Evolutionary conservation across 345 rosid species (phyloP).

Genomic region (Aegle marmelos): DNA sequence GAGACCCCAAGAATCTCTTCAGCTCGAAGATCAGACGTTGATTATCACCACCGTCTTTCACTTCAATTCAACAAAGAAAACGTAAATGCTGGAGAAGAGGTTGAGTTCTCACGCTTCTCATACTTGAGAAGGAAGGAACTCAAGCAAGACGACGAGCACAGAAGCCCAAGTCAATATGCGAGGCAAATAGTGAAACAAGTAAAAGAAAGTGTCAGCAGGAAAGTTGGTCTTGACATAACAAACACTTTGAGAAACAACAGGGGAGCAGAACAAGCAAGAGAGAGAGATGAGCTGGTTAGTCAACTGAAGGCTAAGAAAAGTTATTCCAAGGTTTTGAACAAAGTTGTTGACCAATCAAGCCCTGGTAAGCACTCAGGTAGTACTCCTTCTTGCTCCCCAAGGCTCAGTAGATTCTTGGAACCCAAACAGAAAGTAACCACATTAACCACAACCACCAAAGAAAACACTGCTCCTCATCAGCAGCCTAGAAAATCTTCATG

Average conservation of each 20-base stretch:
- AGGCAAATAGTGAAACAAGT: slow-evolving; percentile 79
- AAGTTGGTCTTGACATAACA: slow-evolving; percentile 76
- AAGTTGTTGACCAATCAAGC: slow-evolving; percentile 25
- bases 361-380: slow-evolving; percentile 24
- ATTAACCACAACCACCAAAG: slow-evolving; percentile 9
- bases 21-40: slow-evolving; percentile 72
- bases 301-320: slow-evolving; percentile 45
- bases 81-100: slow-evolving; percentile 25
- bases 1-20: slow-evolving; percentile 83
- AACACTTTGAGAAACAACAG: slow-evolving; percentile 53
- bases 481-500: slow-evolving; percentile 24
- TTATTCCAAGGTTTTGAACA: slow-evolving; percentile 27
- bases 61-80: slow-evolving; percentile 78
- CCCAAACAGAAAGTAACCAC: slow-evolving; percentile 26
- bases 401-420: slow-evolving; percentile 40
- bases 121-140: slow-evolving; percentile 41
- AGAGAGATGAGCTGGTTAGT: slow-evolving; percentile 39
- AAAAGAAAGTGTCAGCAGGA: slow-evolving; percentile 60
- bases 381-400: slow-evolving; percentile 47
- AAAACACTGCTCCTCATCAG: slow-evolving; percentile 4
- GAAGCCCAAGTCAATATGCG: slow-evolving; percentile 62
- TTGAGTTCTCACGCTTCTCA: slow-evolving; percentile 40
- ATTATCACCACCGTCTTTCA: slow-evolving; percentile 68
- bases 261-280: slow-evolving; percentile 33
- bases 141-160: slow-evolving; percentile 52